Conservation (phyloP, 2,329 filamentous ascomycete genomes). For the Pseudonectria buxi region DNA sequence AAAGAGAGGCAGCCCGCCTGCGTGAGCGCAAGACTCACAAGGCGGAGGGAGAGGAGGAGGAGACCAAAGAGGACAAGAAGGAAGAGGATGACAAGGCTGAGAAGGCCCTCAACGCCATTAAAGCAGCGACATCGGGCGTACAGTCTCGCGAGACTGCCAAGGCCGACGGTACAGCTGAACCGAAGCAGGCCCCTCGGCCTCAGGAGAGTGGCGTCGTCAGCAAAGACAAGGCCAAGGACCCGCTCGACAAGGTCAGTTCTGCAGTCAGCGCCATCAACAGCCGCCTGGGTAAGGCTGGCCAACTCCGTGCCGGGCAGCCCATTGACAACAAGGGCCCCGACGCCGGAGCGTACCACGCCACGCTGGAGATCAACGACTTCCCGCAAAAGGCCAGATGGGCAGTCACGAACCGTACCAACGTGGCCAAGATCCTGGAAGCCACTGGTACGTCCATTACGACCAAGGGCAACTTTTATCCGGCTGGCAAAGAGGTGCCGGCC, state of each 20-base stretch:
- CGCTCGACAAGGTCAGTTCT: slow-evolving; percentile 80
- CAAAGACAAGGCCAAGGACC: slow-evolving; percentile 53
- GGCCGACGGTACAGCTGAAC: slow-evolving; percentile 29
- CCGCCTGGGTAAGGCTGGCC: slow-evolving; percentile 80
- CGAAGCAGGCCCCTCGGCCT: slow-evolving; percentile 32
- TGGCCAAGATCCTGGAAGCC: slow-evolving; percentile 92
- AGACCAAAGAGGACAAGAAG: slow-evolving; percentile 73
- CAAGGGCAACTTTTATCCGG: slow-evolving; percentile 83
- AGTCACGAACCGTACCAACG: slow-evolving; percentile 96
- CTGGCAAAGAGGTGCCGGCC: slow-evolving; percentile 71
- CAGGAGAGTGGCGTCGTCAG: slow-evolving; percentile 52
- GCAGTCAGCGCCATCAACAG: slow-evolving; percentile 87
- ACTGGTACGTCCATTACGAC: slow-evolving; percentile 96
- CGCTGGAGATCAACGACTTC: slow-evolving; percentile 98
- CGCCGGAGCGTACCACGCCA: slow-evolving; percentile 93
- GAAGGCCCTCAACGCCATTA: slow-evolving; percentile 58
- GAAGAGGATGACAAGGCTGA: slow-evolving; percentile 64
- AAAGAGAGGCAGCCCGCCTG: slow-evolving; percentile 78
- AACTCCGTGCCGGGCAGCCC: slow-evolving; percentile 84
- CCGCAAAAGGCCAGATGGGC: slow-evolving; percentile 98
- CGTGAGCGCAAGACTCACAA: slow-evolving; percentile 86
- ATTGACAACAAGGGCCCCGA: slow-evolving; percentile 99
- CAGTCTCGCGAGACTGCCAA: slow-evolving; percentile 46
- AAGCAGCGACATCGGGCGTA: slow-evolving; percentile 53
- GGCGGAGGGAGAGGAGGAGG: slow-evolving; percentile 77